Percentiles rank a stretch among this genome's conserved stretches.
phyloP scores from a whole-genome alignment of 2,329 filamentous ascomycete species.

The Phialocephala sp. region DNA sequence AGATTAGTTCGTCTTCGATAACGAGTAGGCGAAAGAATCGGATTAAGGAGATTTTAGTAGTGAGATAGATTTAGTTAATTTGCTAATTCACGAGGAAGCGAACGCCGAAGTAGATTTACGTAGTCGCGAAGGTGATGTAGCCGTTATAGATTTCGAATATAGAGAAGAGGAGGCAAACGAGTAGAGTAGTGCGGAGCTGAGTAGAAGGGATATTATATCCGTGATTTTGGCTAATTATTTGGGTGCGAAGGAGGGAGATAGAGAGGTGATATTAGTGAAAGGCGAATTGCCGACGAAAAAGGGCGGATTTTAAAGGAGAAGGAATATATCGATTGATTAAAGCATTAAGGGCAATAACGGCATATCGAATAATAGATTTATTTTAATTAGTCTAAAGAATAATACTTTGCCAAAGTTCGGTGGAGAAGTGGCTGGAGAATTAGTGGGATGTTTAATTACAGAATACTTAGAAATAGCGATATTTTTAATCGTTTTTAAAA shows the following conservation, averaged over 20 bases:
- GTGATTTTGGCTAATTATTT: background rate
- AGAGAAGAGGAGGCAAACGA: constrained; percentile 14
- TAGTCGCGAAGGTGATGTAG: background rate
- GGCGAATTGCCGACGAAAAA: background rate
- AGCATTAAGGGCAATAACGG: constrained; percentile 21
- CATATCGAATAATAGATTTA: constrained; percentile 16
- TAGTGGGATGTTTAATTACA: background rate
- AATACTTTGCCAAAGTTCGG: constrained; percentile 19
- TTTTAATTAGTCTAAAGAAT: constrained; percentile 17
- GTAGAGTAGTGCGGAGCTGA: background rate
- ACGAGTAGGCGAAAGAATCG: constrained; percentile 8
- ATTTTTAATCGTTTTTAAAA: constrained; percentile 7
- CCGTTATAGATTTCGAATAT: constrained; percentile 12
- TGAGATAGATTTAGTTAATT: background rate
- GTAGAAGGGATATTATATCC: background rate
- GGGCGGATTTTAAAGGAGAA: background rate
- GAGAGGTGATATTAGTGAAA: constrained; percentile 14
- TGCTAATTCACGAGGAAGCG: background rate
- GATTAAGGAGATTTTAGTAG: constrained; percentile 2
- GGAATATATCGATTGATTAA: background rate
- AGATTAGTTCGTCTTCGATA: constrained; percentile 61
- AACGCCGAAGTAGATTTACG: constrained; percentile 8
- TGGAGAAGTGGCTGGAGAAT: constrained; percentile 9
- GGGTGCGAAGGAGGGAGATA: background rate
- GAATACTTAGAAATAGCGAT: constrained; percentile 11